Base-by-base conservation (phyloP, 2,329 filamentous ascomycete species). In the Pleoardoris graminearum region DNA sequence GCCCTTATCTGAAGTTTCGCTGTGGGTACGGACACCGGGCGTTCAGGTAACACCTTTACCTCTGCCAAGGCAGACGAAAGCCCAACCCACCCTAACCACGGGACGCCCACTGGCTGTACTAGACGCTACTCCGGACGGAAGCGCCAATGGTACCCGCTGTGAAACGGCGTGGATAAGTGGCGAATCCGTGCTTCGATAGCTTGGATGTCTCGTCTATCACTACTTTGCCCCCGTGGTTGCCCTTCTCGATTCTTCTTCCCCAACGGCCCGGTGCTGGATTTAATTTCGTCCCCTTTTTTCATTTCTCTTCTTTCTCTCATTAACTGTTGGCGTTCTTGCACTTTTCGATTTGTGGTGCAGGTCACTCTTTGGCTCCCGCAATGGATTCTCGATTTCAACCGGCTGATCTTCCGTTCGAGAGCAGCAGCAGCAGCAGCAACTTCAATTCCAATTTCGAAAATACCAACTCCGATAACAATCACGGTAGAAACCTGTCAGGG, bases 341-440 rank as follows among this genome's bases (percentile, higher is more conserved):
- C 43, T 30, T 59, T 60, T 55, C 25, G 36, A 53, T 51, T 58
- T 39, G 55, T 55, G 63, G 68, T 71, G 67, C 68, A 67, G 67
- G 67, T 45, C 68, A 70, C 65, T 66, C 52, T 46, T 48, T 22
- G 56, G 39, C 59, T 47, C 50, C 59, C 56, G 48, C 55, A 58
- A 71, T 71, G 68, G 66, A 71, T 49, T 61, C 61, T 54, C 62
- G 61, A 48, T 69, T 62, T 44, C 63, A 68, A 48, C 62, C 63
- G 30, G 57, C 64, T 49, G 59, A 62, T 27, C 46, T 65, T 49
- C 61, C 63, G 33, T 65, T 65, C 53, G 65, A 63, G 36, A 63
- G 51, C 55, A 62, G 53, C 41, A 55, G 30, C 30, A 29, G 25
- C 39, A 36, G 17, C 33, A 17, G 17, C 33, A 36, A 4, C n/a